Evolutionary conservation across 2,329 filamentous ascomycete species (phyloP).

Genomic region (Stachybotrys chlorohalonatus): DNA sequence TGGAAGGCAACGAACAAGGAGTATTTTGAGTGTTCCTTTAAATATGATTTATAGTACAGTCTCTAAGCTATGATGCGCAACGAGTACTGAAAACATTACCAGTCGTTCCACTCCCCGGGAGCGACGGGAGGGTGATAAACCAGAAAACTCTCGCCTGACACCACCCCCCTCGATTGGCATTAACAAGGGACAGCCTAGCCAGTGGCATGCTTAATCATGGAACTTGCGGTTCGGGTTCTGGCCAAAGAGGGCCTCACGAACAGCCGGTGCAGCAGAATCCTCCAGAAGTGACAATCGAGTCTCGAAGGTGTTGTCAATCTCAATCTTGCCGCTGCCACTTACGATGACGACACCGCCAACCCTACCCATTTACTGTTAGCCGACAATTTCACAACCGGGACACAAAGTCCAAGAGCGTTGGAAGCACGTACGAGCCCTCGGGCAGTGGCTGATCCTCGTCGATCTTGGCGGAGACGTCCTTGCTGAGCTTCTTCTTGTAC

Average conservation of each 20-base stretch:
- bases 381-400: background rate
- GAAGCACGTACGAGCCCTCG: slow-evolving; percentile 65
- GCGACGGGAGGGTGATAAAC: background rate
- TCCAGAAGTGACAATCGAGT: slow-evolving; percentile 80
- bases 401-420: background rate
- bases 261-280: slow-evolving; percentile 71
- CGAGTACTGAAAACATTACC: slow-evolving; percentile 14
- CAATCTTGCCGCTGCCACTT: slow-evolving; percentile 83
- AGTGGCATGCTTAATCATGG: slow-evolving; percentile 59
- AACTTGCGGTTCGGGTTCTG: slow-evolving; percentile 95
- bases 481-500: slow-evolving; percentile 71
- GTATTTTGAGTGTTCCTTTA: background rate
- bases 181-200: background rate
- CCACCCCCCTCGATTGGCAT: background rate
- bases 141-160: background rate
- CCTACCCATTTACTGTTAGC: slow-evolving; percentile 34
- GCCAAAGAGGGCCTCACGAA: slow-evolving; percentile 82
- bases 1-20: background rate
- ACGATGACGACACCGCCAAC: slow-evolving; percentile 75
- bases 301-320: slow-evolving; percentile 97
- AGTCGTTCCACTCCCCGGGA: slow-evolving; percentile 11
- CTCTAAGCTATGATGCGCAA: slow-evolving; percentile 22
- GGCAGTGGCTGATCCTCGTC: slow-evolving; percentile 74
- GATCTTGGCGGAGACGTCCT: slow-evolving; percentile 60
- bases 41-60: slow-evolving; percentile 18